Evolutionary conservation across 2,329 filamentous ascomycete genomes (phyloP), one percentile per base, ranked within the genome.

Genomic region (Fusarium heterosporum): DNA sequence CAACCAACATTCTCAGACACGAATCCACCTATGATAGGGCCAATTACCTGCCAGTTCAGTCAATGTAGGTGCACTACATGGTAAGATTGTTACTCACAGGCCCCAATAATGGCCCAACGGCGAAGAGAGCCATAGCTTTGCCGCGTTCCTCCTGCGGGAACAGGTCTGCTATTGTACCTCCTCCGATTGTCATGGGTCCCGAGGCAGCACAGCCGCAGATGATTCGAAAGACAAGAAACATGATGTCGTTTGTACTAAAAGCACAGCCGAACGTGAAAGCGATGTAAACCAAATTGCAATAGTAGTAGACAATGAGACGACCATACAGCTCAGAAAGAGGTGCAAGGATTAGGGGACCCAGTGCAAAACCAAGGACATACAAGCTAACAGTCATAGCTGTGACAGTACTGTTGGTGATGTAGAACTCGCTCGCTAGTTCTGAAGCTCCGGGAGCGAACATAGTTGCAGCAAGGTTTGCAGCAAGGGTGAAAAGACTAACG

Each of bases 51-150:
- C 1, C 3, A 13, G 0, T 2, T 10, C 0, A 19, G 16, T 61
- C n/a, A 61, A 22, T 9, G 19, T 5, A n/a, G 8, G n/a, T 0
- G 5, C 3, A 14, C 7, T 0, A 3, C 22, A 2, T 4, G 4
- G 1, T 2, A 10, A 4, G 6, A 2, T 2, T 1, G 3, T 3
- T 1, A 60, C 57, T 17, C 32, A 81, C 80, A 1, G 87, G 86
- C 0, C 87, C 87, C 3, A 84, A 82, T 4, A 89, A 81, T 0
- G 90, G 86, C 0, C 87, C 84, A 75, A 88, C 81, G 2, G 85
- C 83, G 71, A 90, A 91, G 0, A 84, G 81, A 0, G 88, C 85
- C 75, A 90, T 87, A 1, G 88, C 89, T 4, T 83, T 84, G 9
- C 87, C 89, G 39, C 89, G 81, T 14, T 71, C 38, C 4, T 68